These are phyloP conservation scores for Stipa capillata DNA, from an alignment of 176 grass and related monocot species.

Conservation along the genomic window DNA sequence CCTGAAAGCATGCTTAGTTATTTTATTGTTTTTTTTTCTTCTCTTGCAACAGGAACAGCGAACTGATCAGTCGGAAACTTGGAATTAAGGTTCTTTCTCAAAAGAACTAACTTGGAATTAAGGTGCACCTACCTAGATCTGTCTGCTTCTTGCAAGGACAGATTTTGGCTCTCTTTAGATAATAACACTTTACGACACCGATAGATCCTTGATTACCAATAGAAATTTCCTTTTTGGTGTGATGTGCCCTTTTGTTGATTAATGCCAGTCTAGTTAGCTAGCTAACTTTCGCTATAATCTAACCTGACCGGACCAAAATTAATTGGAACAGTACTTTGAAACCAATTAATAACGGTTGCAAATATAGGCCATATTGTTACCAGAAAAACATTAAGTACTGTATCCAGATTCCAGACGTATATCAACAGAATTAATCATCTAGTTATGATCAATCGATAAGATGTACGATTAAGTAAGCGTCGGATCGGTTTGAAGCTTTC, in stretches of 20 bases:
- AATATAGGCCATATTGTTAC: background rate
- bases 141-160: constrained; percentile 7
- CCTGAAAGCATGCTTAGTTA: background rate
- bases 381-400: background rate
- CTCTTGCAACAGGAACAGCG: background rate
- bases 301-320: background rate
- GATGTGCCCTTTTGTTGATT: background rate
- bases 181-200: background rate
- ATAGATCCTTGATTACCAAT: background rate
- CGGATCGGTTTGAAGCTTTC: background rate
- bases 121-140: constrained; percentile 7
- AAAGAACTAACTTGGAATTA: background rate
- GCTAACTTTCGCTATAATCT: background rate
- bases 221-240: background rate
- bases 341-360: no score
- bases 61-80: background rate
- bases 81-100: background rate
- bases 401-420: no score
- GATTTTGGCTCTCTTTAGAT: background rate
- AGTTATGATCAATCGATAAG: background rate
- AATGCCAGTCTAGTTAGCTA: background rate
- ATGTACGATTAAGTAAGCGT: background rate
- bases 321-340: background rate
- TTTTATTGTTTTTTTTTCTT: background rate
- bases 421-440: background rate